Percentiles rank a stretch among this genome's conserved stretches.
phyloP scores from a whole-genome alignment of 31 red algal genomes.

The Odonthalia washingtoniensis region DNA sequence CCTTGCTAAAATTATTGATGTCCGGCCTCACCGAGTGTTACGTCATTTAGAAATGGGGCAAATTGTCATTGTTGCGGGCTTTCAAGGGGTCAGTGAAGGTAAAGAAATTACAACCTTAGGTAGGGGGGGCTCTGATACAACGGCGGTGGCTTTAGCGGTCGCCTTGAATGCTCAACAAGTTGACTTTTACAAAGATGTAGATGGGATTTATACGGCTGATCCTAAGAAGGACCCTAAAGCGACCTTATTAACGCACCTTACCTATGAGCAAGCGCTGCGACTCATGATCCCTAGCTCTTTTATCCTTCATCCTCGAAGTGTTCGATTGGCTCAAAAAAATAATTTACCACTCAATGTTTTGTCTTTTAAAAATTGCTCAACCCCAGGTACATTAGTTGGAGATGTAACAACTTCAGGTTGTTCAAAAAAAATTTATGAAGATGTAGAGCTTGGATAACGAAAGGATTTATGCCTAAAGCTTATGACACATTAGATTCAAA shows the following conservation, averaged over 20 bases:
- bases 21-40: background rate
- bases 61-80: conserved; percentile 12
- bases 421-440: no score
- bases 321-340: conserved; percentile 46
- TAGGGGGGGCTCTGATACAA: conserved; percentile 74
- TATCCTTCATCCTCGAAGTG: conserved; percentile 67
- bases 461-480: no score
- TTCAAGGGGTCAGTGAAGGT: conserved; percentile 32
- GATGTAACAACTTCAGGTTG: no score
- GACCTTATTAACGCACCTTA: conserved; percentile 44
- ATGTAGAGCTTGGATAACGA: no score
- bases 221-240: conserved; percentile 68
- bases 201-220: conserved; percentile 83
- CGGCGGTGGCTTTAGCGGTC: conserved; percentile 64
- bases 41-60: background rate
- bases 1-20: background rate
- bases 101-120: conserved; percentile 74
- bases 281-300: conserved; percentile 73
- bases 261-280: conserved; percentile 71
- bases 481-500: no score
- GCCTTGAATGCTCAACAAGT: conserved; percentile 39
- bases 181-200: conserved; percentile 82
- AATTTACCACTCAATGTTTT: conserved; percentile 60
- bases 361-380: background rate
- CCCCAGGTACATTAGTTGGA: no score